Base-by-base conservation (phyloP, 371 early-diverging fungal species). In the Mortierella sp. region DNA sequence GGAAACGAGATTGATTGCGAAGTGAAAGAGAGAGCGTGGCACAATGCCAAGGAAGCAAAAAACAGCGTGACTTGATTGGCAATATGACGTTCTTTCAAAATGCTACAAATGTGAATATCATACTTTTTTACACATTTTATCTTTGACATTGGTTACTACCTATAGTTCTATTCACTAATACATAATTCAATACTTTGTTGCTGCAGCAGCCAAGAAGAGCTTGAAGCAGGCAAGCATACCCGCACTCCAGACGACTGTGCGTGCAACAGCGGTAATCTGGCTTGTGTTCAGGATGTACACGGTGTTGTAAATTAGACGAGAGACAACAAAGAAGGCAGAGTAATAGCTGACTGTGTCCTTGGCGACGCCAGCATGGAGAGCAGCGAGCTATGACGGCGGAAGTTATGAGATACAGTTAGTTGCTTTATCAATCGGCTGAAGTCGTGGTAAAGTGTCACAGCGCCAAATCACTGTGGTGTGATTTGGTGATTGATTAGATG, bases 131-230 rank as follows among this genome's bases (percentile, higher is more conserved):
- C 40, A 37, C 8, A 37, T 53, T n/a, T 29, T 63, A n/a, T n/a
- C n/a, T n/a, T n/a, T n/a, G n/a, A n/a, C n/a, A n/a, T n/a, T n/a
- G n/a, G n/a, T n/a, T n/a, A n/a, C n/a, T n/a, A n/a, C n/a, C n/a
- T n/a, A n/a, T n/a, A n/a, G n/a, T n/a, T n/a, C n/a, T n/a, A 3
- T 40, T 29, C 26, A 17, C 28, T 31, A 17, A 49, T n/a, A 54
- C 7, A 57, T 57, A 35, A 17, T 43, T 40, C 66, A 72, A 59
- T 68, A 68, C 64, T 80, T 75, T 53, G 71, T 71, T 40, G 75
- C 71, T 45, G 81, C 81, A 23, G 81, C 81, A 23, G 75, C 75
- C 49, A 80, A 54, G 75, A 80, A 65, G n/a, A 80, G 69, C 66
- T 71, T 74, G 23, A 74, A 2, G 61, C 81, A 80, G 28, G 75